Evolutionary conservation across 257 asterid genomes (phyloP).

Genomic region (Nicotiana benthamiana): DNA sequence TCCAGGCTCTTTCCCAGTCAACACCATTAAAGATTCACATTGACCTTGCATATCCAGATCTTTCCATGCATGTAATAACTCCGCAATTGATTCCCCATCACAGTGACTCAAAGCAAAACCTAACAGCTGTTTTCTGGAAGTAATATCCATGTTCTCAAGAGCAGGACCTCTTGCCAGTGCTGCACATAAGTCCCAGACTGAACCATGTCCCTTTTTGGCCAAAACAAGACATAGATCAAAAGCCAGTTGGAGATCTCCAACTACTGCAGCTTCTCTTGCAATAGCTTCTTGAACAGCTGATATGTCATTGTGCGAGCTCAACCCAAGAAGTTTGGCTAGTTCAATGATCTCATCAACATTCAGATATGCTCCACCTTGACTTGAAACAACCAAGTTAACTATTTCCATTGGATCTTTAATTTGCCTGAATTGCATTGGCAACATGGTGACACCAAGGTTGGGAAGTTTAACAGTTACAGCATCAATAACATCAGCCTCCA

Average conservation of each 20-base stretch:
- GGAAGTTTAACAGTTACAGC: slow-evolving; percentile 95
- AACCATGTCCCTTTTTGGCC: slow-evolving; percentile 94
- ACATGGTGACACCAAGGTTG: slow-evolving; percentile 84
- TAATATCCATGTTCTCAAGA: slow-evolving; percentile 69
- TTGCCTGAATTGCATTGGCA: slow-evolving; percentile 93
- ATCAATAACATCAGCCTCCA: slow-evolving; percentile 77
- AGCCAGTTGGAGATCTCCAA: slow-evolving; percentile 94
- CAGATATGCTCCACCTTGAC: slow-evolving; percentile 78
- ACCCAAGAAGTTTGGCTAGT: slow-evolving; percentile 88
- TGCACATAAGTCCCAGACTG: slow-evolving; percentile 94
- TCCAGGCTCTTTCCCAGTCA: slow-evolving; percentile 66
- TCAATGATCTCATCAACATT: slow-evolving; percentile 91
- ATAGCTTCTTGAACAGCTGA: slow-evolving; percentile 93
- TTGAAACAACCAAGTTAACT: slow-evolving; percentile 75
- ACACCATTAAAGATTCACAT: slow-evolving; percentile 56
- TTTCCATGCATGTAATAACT: slow-evolving; percentile 89
- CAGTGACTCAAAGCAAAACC: slow-evolving; percentile 97
- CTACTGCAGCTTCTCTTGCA: slow-evolving; percentile 98
- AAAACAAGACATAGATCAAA: slow-evolving; percentile 86
- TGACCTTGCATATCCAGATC: slow-evolving; percentile 83
- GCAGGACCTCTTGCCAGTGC: slow-evolving; percentile 97
- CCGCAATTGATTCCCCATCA: slow-evolving; percentile 90
- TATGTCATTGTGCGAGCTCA: slow-evolving; percentile 80
- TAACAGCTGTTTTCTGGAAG: slow-evolving; percentile 75
- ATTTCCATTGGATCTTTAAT: slow-evolving; percentile 95